These are phyloP conservation scores for Penicillium canescens DNA, from an alignment of 495 filamentous ascomycete genomes.

Conservation along the genomic window DNA sequence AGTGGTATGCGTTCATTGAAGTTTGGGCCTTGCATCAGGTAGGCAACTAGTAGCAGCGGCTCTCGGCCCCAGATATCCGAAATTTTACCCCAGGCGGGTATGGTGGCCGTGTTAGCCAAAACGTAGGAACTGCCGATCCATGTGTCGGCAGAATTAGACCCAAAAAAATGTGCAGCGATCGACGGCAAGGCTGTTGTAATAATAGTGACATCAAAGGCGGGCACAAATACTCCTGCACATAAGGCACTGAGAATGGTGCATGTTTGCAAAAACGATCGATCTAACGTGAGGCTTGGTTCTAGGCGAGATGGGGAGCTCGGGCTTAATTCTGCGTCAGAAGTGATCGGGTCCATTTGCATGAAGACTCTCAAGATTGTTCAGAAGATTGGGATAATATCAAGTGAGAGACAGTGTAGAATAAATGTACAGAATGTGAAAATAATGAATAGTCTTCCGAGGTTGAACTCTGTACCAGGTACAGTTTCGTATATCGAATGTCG, in stretches of 20 bases:
- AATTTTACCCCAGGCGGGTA: conserved; percentile 52
- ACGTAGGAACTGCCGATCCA: conserved; percentile 68
- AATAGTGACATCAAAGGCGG: conserved; percentile 61
- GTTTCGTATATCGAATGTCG: neutral
- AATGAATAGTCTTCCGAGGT: neutral
- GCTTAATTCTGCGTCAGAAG: neutral
- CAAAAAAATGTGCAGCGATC: conserved; percentile 50
- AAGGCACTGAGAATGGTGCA: neutral
- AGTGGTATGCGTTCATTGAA: too few species aligned
- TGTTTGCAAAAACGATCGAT: neutral
- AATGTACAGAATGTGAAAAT: neutral
- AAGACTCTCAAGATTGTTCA: neutral
- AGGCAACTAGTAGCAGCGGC: conserved; percentile 43
- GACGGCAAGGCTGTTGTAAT: conserved; percentile 59
- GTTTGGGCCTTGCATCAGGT: too few species aligned
- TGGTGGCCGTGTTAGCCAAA: conserved; percentile 46
- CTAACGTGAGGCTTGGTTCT: neutral
- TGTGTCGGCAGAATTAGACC: conserved; percentile 55
- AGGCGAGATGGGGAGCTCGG: neutral
- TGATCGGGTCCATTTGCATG: neutral
- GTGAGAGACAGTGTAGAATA: neutral
- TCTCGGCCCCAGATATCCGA: conserved; percentile 60
- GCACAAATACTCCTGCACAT: conserved; percentile 43
- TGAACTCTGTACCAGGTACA: neutral
- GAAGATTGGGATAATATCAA: neutral